Evolutionary conservation across 129 eudicot genomes (phyloP), one percentile per base, ranked within the genome.

Genomic region (Scalesia atractyloides): DNA sequence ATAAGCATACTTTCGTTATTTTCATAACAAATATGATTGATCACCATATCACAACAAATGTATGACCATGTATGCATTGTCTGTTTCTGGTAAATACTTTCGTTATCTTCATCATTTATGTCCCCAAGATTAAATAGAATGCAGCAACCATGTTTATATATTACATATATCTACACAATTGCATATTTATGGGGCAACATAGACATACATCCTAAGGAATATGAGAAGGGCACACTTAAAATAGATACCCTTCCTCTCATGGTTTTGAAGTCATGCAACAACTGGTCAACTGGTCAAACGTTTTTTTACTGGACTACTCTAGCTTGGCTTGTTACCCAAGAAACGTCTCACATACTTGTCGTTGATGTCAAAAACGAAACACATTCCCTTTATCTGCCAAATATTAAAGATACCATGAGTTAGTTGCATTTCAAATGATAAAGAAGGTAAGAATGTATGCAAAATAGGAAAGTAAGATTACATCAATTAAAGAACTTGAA

Each of bases 401-500:
- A 80, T 52, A 66, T 73, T 3, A 74, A 49, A 82, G 34, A 46
- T 26, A 48, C 12, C 3, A 75, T 2, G 34, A 8, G 16, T 76
- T 49, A 81, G 75, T 72, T 64, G 41, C 12, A 5, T 30, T 65
- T n/a, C 47, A 63, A 30, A 41, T 14, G 51, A 26, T n/a, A 20
- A 59, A n/a, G 47, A 37, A 51, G 44, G 17, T 19, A 20, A 44
- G 54, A 33, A 2, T 30, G 34, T 30, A 30, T 3, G 34, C 11
- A 8, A 44, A 7, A 50, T 2, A 58, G 30, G 22, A 39, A 49
- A 5, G 70, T 14, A 44, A n/a, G 47, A 48, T 22, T 87, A 92
- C 95, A 96, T 89, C 89, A 53, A 92, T 92, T 74, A 92, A 85
- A 84, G 86, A 87, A 73, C 85, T 82, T 69, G 88, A 76, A 73